Conservation (phyloP, 768 basidiomycete genomes). For the Suillus ampliporus region DNA sequence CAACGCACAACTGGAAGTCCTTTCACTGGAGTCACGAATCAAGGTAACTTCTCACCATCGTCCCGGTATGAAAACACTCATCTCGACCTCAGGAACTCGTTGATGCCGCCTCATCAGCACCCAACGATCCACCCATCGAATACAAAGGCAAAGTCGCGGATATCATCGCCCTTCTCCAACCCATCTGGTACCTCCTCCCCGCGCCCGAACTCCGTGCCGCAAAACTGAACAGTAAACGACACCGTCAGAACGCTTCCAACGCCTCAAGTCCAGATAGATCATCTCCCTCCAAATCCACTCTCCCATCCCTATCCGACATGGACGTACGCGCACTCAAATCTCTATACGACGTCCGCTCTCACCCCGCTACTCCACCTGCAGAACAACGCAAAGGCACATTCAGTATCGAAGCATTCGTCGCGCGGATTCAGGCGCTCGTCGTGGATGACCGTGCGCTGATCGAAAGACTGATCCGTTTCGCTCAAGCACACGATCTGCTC, state of each 20-base stretch:
- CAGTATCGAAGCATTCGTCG: constrained; percentile 76
- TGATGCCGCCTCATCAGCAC: constrained; percentile 23
- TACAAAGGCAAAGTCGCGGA: constrained; percentile 53
- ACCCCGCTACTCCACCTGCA: constrained; percentile 34
- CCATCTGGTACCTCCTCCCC: constrained; percentile 83
- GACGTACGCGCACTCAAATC: constrained; percentile 87
- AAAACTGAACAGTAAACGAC: constrained; percentile 56
- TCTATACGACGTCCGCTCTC: constrained; percentile 61
- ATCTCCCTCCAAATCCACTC: constrained; percentile 29
- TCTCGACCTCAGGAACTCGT: constrained; percentile 27
- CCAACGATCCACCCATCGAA: constrained; percentile 34
- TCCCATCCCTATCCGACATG: constrained; percentile 75
- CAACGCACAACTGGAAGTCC: constrained; percentile 47
- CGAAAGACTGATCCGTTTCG: constrained; percentile 82
- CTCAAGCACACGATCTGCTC: constrained; percentile 86
- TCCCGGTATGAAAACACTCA: constrained; percentile 7
- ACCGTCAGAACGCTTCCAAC: constrained; percentile 54
- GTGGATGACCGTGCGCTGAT: constrained; percentile 85
- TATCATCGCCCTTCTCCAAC: constrained; percentile 65
- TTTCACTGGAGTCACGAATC: constrained; percentile 43
- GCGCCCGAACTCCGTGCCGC: constrained; percentile 82
- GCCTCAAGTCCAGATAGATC: constrained; percentile 39
- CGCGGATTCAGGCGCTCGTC: constrained; percentile 80
- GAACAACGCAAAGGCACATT: constrained; percentile 43
- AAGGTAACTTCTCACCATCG: constrained; percentile 36